phyloP scores from a whole-genome alignment of 2,329 filamentous ascomycete species.

The Hypoxylon sp. region DNA sequence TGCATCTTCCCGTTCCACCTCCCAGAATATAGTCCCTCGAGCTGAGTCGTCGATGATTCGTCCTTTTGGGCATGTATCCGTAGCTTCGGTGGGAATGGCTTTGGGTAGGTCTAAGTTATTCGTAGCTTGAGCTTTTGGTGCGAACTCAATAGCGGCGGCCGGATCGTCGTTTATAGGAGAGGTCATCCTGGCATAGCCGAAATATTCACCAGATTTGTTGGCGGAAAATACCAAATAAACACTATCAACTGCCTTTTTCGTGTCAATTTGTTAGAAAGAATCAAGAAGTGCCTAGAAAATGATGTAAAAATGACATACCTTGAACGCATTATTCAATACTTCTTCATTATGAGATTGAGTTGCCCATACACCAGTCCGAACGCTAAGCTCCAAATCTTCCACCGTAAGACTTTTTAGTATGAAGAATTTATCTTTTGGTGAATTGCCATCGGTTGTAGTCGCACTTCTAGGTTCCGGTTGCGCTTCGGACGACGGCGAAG shows the following conservation, averaged over 20 bases:
- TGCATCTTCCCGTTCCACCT: slow-evolving; percentile 76
- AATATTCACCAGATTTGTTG: slow-evolving; percentile 98
- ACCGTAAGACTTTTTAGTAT: slow-evolving; percentile 93
- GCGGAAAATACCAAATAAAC: slow-evolving; percentile 96
- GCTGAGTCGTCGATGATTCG: slow-evolving; percentile 93
- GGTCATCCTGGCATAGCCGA: slow-evolving; percentile 92
- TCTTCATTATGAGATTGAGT: slow-evolving; percentile 95
- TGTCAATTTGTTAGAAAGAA: slow-evolving; percentile 24
- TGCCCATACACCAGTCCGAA: slow-evolving; percentile 91
- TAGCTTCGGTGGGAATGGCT: slow-evolving; percentile 84
- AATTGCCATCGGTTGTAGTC: slow-evolving; percentile 39
- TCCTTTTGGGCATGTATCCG: slow-evolving; percentile 82
- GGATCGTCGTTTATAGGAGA: slow-evolving; percentile 87
- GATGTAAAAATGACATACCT: slow-evolving; percentile 65
- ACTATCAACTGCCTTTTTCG: slow-evolving; percentile 77
- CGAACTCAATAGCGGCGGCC: slow-evolving; percentile 77
- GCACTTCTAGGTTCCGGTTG: slow-evolving; percentile 40
- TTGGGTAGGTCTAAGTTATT: slow-evolving; percentile 79
- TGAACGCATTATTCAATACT: slow-evolving; percentile 84
- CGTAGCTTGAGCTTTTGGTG: slow-evolving; percentile 72
- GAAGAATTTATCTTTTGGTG: slow-evolving; percentile 82
- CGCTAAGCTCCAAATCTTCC: slow-evolving; percentile 90
- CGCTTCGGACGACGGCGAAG: slow-evolving; percentile 36
- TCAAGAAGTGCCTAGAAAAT: not conserved
- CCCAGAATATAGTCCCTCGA: slow-evolving; percentile 98